Percentiles rank a stretch among this genome's conserved stretches.
Evolutionary conservation across 1,139 yeast species (phyloP).

Genomic region (Hemisphaericaspora subhashii): DNA sequence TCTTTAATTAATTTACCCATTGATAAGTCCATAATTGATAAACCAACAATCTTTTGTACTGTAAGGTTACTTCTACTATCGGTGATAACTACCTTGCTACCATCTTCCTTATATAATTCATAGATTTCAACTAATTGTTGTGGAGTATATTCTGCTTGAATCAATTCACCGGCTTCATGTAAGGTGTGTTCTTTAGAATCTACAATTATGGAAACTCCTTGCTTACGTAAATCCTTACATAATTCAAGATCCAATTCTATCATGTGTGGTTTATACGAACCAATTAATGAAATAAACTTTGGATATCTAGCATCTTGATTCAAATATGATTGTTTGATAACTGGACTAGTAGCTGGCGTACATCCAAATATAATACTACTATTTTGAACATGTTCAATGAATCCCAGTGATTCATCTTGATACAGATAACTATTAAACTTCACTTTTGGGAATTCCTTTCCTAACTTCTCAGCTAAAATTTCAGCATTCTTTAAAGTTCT

Average conservation of each 20-base stretch:
- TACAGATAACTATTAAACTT: conserved; percentile 24
- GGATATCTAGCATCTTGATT: conserved; percentile 26
- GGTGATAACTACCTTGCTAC: conserved; percentile 9
- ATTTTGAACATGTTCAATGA: conserved; percentile 22
- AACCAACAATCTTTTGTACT: conserved; percentile 56
- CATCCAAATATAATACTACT: conserved; percentile 57
- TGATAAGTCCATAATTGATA: conserved; percentile 60
- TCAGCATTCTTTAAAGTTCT: conserved; percentile 46
- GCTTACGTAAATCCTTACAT: conserved; percentile 23
- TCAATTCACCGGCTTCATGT: conserved; percentile 65
- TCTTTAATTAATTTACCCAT: conserved; percentile 35
- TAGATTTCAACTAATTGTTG: conserved; percentile 47
- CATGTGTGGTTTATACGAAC: conserved; percentile 71
- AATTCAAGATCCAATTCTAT: conserved; percentile 55
- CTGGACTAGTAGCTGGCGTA: conserved; percentile 54
- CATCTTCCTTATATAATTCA: conserved; percentile 23
- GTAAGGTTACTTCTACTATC: conserved; percentile 27
- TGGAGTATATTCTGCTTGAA: conserved; percentile 39
- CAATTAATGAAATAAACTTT: conserved; percentile 59
- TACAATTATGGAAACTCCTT: conserved; percentile 44
- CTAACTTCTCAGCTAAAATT: conserved; percentile 25
- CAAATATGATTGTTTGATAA: conserved; percentile 37
- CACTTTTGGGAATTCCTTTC: conserved; percentile 23
- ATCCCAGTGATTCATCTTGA: conserved; percentile 15
- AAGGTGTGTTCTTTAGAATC: conserved; percentile 59